Percentiles rank a stretch among this genome's conserved stretches.
Evolutionary conservation across 768 basidiomycete species (phyloP).

Genomic region (Lentinula sp.): DNA sequence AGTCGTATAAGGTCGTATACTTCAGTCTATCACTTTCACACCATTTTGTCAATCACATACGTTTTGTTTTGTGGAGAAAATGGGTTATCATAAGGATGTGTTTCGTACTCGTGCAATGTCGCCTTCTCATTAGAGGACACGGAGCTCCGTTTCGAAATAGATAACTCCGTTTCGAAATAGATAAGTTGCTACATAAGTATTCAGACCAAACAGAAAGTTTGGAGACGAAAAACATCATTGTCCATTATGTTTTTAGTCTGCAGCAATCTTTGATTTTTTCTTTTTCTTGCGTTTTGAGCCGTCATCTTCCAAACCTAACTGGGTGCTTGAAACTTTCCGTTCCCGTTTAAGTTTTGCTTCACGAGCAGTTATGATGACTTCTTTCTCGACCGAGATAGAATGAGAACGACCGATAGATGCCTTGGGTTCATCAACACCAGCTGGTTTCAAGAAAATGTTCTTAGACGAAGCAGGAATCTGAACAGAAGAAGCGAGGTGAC

Average conservation of each 20-base stretch:
- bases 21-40: neutral
- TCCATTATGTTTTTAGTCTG: neutral
- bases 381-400: neutral
- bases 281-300: conserved; percentile 2
- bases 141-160: too few species aligned
- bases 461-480: conserved; percentile 7
- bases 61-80: neutral
- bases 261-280: neutral
- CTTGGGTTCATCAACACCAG: conserved; percentile 46
- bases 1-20: neutral
- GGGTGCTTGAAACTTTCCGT: neutral
- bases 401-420: neutral
- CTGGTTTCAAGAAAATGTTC: conserved; percentile 44
- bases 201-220: neutral
- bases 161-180: neutral
- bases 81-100: too few species aligned
- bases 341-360: conserved; percentile 2
- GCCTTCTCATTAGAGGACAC: too few species aligned
- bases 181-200: neutral
- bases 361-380: conserved; percentile 1
- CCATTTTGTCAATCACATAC: neutral
- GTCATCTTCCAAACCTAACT: neutral
- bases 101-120: too few species aligned
- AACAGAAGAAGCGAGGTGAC: conserved; percentile 5
- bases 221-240: neutral